Evolutionary conservation across 192 early-diverging fungal species (phyloP), one percentile per base, ranked within the genome.

Genomic region (Dissophora globulifera): DNA sequence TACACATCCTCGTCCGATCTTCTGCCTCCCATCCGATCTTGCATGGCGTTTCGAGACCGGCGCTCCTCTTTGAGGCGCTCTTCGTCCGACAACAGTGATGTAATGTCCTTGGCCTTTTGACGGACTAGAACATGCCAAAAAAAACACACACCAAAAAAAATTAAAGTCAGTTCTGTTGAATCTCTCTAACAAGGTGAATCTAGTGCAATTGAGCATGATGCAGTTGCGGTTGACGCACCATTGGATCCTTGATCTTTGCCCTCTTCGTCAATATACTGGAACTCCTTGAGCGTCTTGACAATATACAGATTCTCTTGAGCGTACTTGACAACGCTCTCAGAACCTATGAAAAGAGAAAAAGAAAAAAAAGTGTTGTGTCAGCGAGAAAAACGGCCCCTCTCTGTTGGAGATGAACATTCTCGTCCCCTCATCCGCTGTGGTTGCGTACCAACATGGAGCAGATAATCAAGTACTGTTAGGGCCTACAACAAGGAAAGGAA

Each of bases 281-380:
- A 99, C 83, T 99, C 97, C 54, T 92, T 93, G 62, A 98, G 82
- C 5, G 97, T 99, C 79, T 95, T 98, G 62, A 99, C 93, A 42
- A 97, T 85, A 65, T 94, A 93, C 10, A 95, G 48, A 79, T 99
- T 98, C 61, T 95, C 89, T 35, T 92, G 85, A 5, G 93, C 87
- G 68, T 99, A 97, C 43, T 87, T 58, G 45, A 96, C 91, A 27
- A 98, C 92, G 50, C 86, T 85, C 42, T 95, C 93, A 22, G 95
- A 93, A 25, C 97, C 97, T 50, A 38, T 52, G n/a, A 17, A 22
- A 32, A 32, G 22, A 33, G 26, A 32, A 40, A 47, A 16, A 33
- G 35, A n/a, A 51, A 22, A 41, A 38, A 57, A 35, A 55, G 23
- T n/a, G 58, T 70, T 23, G 31, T 31, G 55, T 35, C n/a, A n/a